Evolutionary conservation across 2,329 filamentous ascomycete genomes (phyloP).

Genomic region (Ophiocordyceps australis): DNA sequence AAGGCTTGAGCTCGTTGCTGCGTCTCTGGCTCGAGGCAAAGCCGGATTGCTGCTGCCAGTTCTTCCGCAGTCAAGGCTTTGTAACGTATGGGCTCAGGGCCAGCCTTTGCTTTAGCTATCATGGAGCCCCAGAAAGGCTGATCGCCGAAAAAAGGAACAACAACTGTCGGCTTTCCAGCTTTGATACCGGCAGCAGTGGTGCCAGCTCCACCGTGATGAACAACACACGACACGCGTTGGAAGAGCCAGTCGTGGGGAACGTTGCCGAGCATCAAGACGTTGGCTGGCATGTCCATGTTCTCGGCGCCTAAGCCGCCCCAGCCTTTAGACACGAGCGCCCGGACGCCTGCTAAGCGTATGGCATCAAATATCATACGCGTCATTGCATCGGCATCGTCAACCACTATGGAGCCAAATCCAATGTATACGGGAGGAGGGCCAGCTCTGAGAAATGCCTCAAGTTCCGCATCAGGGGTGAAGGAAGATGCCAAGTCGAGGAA

Average conservation of each 20-base stretch:
- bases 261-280: slow-evolving; percentile 70
- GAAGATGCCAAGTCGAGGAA: slow-evolving; percentile 51
- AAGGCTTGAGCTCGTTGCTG: slow-evolving; percentile 35
- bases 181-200: slow-evolving; percentile 79
- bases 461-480: slow-evolving; percentile 46
- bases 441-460: slow-evolving; percentile 46
- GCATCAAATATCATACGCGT: slow-evolving; percentile 58
- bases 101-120: slow-evolving; percentile 53
- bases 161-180: slow-evolving; percentile 60
- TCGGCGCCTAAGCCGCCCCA: slow-evolving; percentile 75
- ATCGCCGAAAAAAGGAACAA: slow-evolving; percentile 78
- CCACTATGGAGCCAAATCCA: slow-evolving; percentile 69
- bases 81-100: slow-evolving; percentile 51
- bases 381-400: slow-evolving; percentile 55
- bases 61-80: slow-evolving; percentile 48
- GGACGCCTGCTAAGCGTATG: slow-evolving; percentile 44
- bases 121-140: slow-evolving; percentile 74
- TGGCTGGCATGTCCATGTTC: slow-evolving; percentile 48
- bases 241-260: slow-evolving; percentile 85
- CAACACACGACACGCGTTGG: slow-evolving; percentile 59
- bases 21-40: slow-evolving; percentile 41
- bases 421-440: slow-evolving; percentile 65
- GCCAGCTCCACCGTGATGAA: slow-evolving; percentile 77
- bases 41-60: slow-evolving; percentile 43
- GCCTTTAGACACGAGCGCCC: slow-evolving; percentile 70